Conservation (phyloP, 1,139 yeast genomes). For the Yamadazyma conglobata region DNA sequence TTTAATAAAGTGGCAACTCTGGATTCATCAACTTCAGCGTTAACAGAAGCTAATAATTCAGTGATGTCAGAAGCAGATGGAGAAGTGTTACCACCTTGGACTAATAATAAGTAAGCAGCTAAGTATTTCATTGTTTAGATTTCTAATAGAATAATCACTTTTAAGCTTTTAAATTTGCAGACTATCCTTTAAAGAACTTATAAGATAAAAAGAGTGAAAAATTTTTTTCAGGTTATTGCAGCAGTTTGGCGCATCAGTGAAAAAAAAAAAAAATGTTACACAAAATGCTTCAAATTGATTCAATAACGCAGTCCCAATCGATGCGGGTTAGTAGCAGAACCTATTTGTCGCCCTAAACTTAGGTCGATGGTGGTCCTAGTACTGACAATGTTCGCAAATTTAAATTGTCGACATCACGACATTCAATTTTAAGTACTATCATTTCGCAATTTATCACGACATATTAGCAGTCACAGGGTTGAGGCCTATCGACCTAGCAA, state of each 20-base stretch:
- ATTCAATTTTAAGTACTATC: no score
- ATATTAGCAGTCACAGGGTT: constrained; percentile 5
- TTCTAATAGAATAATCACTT: constrained; percentile 49
- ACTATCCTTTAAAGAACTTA: constrained; percentile 49
- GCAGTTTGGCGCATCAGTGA: no score
- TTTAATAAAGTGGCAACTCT: constrained; percentile 63
- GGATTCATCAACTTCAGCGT: constrained; percentile 75
- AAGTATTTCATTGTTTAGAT: constrained; percentile 71
- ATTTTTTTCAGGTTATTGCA: constrained; percentile 8
- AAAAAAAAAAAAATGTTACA: no score
- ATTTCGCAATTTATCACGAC: constrained; percentile 2
- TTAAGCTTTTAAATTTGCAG: constrained; percentile 55
- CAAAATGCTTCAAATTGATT: no score
- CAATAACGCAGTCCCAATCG: no score
- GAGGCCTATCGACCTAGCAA: no score
- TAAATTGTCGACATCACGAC: no score
- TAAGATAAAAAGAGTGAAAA: constrained; percentile 9
- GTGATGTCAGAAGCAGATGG: constrained; percentile 75
- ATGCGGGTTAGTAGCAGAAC: no score
- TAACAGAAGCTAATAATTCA: constrained; percentile 70
- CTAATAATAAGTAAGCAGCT: constrained; percentile 87
- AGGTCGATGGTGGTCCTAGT: no score
- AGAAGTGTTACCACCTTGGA: constrained; percentile 78
- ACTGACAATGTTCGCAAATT: no score
- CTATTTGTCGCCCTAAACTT: no score